These are phyloP conservation scores for Coemansia sp. DNA, from an alignment of 192 early-diverging fungal species.

Conservation along the genomic window DNA sequence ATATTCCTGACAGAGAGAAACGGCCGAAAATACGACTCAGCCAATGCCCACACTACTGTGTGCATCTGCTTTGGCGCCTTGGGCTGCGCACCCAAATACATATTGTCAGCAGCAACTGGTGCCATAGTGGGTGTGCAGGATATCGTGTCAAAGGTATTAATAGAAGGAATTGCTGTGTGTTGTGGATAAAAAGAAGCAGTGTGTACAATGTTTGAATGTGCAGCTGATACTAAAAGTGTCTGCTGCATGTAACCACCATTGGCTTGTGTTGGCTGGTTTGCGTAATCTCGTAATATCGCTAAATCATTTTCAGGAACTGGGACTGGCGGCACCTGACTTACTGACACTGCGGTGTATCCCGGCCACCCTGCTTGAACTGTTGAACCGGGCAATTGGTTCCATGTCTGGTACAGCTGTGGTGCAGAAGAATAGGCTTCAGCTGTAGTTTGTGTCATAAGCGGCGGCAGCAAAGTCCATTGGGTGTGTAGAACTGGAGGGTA, in stretches of 20 bases:
- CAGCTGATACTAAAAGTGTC: not conserved
- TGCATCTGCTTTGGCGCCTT: constrained; percentile 8
- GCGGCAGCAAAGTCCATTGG: not conserved
- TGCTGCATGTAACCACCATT: constrained; percentile 2
- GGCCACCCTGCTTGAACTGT: not conserved
- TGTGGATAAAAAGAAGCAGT: not conserved
- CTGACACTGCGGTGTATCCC: not conserved
- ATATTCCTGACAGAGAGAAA: no score
- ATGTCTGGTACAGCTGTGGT: not conserved
- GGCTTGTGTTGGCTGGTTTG: not conserved
- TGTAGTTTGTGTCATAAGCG: not conserved
- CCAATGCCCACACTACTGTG: constrained; percentile 28
- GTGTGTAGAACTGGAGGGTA: not conserved
- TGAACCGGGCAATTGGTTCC: not conserved
- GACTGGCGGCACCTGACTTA: not conserved
- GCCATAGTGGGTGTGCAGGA: not conserved
- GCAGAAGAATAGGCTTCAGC: not conserved
- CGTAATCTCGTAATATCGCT: not conserved
- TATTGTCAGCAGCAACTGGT: not conserved
- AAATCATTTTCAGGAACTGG: not conserved
- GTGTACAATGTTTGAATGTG: not conserved
- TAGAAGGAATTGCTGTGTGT: not conserved
- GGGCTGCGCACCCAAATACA: not conserved
- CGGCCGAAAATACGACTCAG: constrained; percentile 28
- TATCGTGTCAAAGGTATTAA: not conserved